Percentiles rank a stretch among this genome's conserved stretches.
phyloP scores from a whole-genome alignment of 2,329 filamentous ascomycete genomes.

The Hymenoscyphus albidus region DNA sequence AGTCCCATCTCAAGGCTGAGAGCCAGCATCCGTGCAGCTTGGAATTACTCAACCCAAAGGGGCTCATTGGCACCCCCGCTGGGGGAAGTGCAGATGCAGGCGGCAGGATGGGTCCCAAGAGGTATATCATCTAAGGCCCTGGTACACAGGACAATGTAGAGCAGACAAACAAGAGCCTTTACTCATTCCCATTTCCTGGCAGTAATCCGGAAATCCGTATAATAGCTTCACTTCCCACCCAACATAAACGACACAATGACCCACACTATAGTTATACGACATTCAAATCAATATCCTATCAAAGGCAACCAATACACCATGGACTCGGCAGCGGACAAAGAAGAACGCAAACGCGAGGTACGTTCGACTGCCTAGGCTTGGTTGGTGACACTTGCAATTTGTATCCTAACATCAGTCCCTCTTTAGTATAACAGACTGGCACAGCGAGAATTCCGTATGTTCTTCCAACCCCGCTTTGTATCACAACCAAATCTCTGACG shows the following conservation, averaged over 20 bases:
- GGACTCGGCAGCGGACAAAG: constrained; percentile 34
- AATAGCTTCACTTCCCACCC: constrained; percentile 12
- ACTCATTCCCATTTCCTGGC: constrained; percentile 4
- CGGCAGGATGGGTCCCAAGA: constrained; percentile 9
- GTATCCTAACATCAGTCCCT: constrained; percentile 5
- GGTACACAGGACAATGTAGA: constrained; percentile 1
- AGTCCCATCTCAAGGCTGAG: constrained; percentile 26
- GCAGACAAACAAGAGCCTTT: constrained; percentile 11
- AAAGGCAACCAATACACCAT: constrained; percentile 20
- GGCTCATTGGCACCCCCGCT: constrained; percentile 7
- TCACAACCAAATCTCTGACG: background rate
- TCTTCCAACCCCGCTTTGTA: constrained; percentile 4
- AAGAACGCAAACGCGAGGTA: constrained; percentile 37
- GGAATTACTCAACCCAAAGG: background rate
- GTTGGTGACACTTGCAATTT: background rate
- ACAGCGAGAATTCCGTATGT: constrained; percentile 43
- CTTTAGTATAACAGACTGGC: constrained; percentile 40
- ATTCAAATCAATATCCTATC: constrained; percentile 28
- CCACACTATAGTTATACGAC: constrained; percentile 21
- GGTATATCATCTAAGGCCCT: constrained; percentile 11
- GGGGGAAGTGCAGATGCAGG: background rate
- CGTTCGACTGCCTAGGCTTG: constrained; percentile 3
- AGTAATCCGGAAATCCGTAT: constrained; percentile 14
- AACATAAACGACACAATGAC: constrained; percentile 22
- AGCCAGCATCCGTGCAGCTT: constrained; percentile 15